Percentiles rank a stretch among this genome's conserved stretches.
Evolutionary conservation across 257 asterid genomes (phyloP).

Genomic region (Solanum bulbocastanum): DNA sequence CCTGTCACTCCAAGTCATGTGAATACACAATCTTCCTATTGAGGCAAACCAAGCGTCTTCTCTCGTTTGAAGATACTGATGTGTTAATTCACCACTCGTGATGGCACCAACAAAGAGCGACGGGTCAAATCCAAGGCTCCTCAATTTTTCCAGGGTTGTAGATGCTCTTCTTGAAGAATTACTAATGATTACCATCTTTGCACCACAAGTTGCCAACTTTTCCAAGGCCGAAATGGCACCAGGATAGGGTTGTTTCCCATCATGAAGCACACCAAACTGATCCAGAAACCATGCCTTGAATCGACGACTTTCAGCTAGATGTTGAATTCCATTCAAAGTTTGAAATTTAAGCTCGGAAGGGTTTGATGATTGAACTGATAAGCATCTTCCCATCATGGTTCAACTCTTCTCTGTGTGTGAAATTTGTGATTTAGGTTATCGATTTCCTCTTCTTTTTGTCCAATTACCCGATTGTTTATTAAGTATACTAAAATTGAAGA

Average conservation of each 20-base stretch:
- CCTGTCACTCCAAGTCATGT: slow-evolving; percentile 87
- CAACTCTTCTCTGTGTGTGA: neutral
- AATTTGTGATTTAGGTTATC: neutral
- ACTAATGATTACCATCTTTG: slow-evolving; percentile 87
- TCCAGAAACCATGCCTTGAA: slow-evolving; percentile 90
- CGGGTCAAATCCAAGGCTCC: slow-evolving; percentile 80
- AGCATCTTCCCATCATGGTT: neutral
- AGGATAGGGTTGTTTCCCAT: slow-evolving; percentile 90
- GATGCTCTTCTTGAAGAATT: slow-evolving; percentile 96
- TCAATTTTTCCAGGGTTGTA: slow-evolving; percentile 64
- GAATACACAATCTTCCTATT: slow-evolving; percentile 80
- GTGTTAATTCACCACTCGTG: slow-evolving; percentile 91
- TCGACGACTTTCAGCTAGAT: neutral
- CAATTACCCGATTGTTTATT: neutral
- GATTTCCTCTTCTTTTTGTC: neutral
- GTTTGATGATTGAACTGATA: neutral
- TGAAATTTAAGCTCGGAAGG: neutral
- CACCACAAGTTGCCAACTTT: slow-evolving; percentile 69
- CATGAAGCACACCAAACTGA: slow-evolving; percentile 93
- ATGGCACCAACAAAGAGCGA: slow-evolving; percentile 78
- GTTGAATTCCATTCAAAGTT: neutral
- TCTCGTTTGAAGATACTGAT: slow-evolving; percentile 77
- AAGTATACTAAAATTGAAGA: neutral
- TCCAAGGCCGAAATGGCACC: slow-evolving; percentile 87
- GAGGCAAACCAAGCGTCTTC: slow-evolving; percentile 86